Percentiles rank a stretch among this genome's conserved stretches.
Evolutionary conservation across 345 rosid species (phyloP).

Genomic region (Pugionium cornutum): DNA sequence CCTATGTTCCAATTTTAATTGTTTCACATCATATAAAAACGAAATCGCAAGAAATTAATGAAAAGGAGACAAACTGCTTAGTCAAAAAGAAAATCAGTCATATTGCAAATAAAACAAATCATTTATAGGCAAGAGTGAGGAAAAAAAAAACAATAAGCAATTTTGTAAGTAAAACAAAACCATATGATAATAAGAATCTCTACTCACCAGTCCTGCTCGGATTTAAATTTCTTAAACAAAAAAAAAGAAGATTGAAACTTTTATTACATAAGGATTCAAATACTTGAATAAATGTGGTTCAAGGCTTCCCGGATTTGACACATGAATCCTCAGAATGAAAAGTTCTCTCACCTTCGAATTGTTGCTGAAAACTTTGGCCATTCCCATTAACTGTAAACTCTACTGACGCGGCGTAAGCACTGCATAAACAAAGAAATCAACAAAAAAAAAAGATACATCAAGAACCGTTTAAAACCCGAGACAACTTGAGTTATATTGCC

Average conservation of each 20-base stretch:
- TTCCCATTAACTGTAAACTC: slow-evolving; percentile 35
- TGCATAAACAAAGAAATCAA: slow-evolving; percentile 36
- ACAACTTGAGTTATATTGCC: not conserved
- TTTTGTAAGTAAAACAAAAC: slow-evolving; percentile 5
- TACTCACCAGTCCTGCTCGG: slow-evolving; percentile 10
- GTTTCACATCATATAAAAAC: not conserved
- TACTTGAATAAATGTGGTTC: slow-evolving; percentile 12
- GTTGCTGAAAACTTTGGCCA: slow-evolving; percentile 24
- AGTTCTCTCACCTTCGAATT: slow-evolving; percentile 5
- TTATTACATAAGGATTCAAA: slow-evolving; percentile 32
- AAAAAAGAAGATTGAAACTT: slow-evolving; percentile 1
- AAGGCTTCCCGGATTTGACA: slow-evolving; percentile 16
- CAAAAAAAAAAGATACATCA: slow-evolving; percentile 17
- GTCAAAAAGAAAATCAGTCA: not conserved
- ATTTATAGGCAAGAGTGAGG: slow-evolving; percentile 9
- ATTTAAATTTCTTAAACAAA: slow-evolving; percentile 1
- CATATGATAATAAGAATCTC: slow-evolving; percentile 16
- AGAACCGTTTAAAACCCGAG: not conserved
- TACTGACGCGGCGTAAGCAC: slow-evolving; percentile 70
- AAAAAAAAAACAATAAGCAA: not conserved
- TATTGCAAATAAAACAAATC: slow-evolving; percentile 15
- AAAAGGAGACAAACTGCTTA: not conserved
- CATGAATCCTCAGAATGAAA: not conserved
- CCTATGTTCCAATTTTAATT: not conserved
- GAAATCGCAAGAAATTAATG: not conserved